Conservation (phyloP, 805 yeast species). For the Saccharomycopsis olivae region DNA sequence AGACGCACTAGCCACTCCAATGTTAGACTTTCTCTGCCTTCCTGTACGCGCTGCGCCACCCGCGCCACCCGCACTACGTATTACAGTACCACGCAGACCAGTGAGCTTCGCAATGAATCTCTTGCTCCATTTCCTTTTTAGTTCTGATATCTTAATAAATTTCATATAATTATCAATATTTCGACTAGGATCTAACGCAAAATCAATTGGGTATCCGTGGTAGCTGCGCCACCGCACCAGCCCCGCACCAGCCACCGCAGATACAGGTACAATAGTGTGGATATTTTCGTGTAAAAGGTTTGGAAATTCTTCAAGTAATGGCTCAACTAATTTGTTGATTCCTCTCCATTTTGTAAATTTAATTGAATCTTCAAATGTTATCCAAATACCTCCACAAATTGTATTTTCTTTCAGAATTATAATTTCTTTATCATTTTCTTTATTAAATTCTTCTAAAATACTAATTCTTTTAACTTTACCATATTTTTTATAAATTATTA, state of each 20-base stretch:
- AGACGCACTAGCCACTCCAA: too few species aligned
- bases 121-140: not conserved
- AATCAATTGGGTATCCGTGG: conserved; percentile 1
- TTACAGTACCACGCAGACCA: too few species aligned
- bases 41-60: too few species aligned
- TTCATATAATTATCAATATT: conserved; percentile 2
- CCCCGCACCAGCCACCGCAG: too few species aligned
- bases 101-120: too few species aligned
- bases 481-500: too few species aligned
- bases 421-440: too few species aligned
- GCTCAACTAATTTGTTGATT: conserved; percentile 11
- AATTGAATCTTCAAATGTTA: conserved; percentile 16
- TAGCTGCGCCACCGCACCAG: not conserved
- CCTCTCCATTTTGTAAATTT: conserved; percentile 20
- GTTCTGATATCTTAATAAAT: not conserved
- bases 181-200: conserved; percentile 3
- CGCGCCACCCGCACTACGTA: too few species aligned
- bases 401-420: conserved; percentile 22
- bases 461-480: not conserved
- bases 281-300: not conserved
- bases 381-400: conserved; percentile 25
- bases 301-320: conserved; percentile 16
- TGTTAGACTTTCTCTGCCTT: too few species aligned
- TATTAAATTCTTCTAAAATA: conserved; percentile 15
- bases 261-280: not conserved